Percentiles rank a stretch among this genome's conserved stretches.
These are phyloP conservation scores for Neurospora sublineolata DNA, from an alignment of 495 filamentous ascomycete genomes.

Conservation along the genomic window DNA sequence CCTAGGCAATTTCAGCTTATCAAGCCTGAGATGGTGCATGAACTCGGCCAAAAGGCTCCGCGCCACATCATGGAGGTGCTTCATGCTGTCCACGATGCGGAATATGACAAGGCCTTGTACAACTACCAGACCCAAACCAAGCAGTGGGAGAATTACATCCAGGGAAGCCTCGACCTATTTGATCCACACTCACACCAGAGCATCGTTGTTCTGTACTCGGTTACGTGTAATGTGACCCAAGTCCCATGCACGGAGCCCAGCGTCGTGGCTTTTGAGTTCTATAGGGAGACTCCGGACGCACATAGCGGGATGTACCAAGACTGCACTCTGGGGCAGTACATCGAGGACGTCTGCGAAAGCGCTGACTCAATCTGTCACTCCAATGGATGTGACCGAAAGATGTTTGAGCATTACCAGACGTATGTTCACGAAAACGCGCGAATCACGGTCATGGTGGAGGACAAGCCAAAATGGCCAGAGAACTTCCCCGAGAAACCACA, in stretches of 20 bases:
- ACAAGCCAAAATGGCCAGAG: slow-evolving; percentile 35
- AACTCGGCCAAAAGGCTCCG: slow-evolving; percentile 61
- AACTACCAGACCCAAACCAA: slow-evolving; percentile 89
- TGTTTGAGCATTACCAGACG: slow-evolving; percentile 90
- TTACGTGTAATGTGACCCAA: slow-evolving; percentile 82
- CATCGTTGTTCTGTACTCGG: slow-evolving; percentile 86
- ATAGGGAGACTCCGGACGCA: slow-evolving; percentile 70
- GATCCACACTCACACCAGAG: slow-evolving; percentile 91
- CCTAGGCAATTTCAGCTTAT: slow-evolving; percentile 66
- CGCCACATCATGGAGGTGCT: slow-evolving; percentile 84
- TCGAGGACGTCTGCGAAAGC: slow-evolving; percentile 76
- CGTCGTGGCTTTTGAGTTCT: slow-evolving; percentile 76
- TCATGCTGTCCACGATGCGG: slow-evolving; percentile 86
- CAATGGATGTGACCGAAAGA: slow-evolving; percentile 76
- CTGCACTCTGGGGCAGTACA: slow-evolving; percentile 87
- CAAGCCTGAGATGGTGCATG: slow-evolving; percentile 86
- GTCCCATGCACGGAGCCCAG: slow-evolving; percentile 88
- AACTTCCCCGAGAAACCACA: slow-evolving; percentile 32
- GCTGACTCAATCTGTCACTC: slow-evolving; percentile 64
- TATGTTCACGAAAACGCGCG: slow-evolving; percentile 96
- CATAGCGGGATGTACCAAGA: slow-evolving; percentile 59
- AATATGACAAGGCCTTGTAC: slow-evolving; percentile 90
- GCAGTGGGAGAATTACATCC: slow-evolving; percentile 88
- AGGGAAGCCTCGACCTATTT: slow-evolving; percentile 74
- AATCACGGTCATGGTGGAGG: slow-evolving; percentile 77